These are phyloP conservation scores for Coix lacrymajobi DNA, from an alignment of 176 grass and related monocot genomes.

Conservation along the genomic window DNA sequence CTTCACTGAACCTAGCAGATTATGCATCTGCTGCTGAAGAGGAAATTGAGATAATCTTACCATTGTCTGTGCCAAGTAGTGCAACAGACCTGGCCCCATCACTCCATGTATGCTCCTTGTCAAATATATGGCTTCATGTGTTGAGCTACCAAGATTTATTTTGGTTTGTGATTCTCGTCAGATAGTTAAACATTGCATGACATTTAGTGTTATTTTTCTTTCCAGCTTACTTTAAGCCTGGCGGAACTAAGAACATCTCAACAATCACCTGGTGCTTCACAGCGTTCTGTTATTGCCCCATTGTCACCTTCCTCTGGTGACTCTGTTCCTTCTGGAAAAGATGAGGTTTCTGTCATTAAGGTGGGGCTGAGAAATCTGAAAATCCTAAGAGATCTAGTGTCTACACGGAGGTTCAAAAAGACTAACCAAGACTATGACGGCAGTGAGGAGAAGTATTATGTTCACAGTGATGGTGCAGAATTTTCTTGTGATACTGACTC, in stretches of 20 bases:
- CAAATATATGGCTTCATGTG: background rate
- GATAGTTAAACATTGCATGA: conserved; percentile 23
- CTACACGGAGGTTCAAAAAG: conserved; percentile 60
- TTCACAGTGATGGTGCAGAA: conserved; percentile 60
- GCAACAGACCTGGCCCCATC: conserved; percentile 44
- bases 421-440: conserved; percentile 56
- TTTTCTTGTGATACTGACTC: conserved; percentile 77
- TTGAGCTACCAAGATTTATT: background rate
- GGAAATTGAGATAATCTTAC: conserved; percentile 64
- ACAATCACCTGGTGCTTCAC: conserved; percentile 43
- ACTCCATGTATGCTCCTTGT: conserved; percentile 69
- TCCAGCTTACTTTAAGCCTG: conserved; percentile 54
- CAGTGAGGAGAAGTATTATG: conserved; percentile 63
- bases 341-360: conserved; percentile 81
- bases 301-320: conserved; percentile 63
- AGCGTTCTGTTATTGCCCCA: conserved; percentile 23
- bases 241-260: conserved; percentile 40
- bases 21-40: conserved; percentile 54
- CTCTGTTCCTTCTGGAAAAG: conserved; percentile 58
- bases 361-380: conserved; percentile 82
- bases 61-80: conserved; percentile 42
- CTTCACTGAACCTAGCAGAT: conserved; percentile 72
- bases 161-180: conserved; percentile 22
- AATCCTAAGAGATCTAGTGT: conserved; percentile 66
- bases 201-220: conserved; percentile 22